Evolutionary conservation across 202 grass and related monocot genomes (phyloP).

Genomic region (Setaria viridis): DNA sequence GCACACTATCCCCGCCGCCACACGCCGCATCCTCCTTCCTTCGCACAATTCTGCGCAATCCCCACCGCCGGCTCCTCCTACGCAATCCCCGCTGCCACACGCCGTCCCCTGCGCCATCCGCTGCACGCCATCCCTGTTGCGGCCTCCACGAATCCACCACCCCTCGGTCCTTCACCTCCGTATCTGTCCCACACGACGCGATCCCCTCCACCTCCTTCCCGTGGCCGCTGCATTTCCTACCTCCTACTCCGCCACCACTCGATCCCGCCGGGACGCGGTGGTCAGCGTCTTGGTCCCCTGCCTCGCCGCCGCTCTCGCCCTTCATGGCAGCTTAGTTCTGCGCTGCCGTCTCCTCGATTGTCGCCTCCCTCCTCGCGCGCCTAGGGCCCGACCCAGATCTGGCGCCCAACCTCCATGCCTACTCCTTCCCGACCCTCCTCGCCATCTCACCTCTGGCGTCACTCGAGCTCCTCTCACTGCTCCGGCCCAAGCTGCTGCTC

Average conservation of each 20-base stretch:
- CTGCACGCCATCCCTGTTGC: not conserved
- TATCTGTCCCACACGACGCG: slow-evolving; percentile 36
- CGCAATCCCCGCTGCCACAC: too few relatives aligned
- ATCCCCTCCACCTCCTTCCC: slow-evolving; percentile 52
- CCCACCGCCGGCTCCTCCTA: too few relatives aligned
- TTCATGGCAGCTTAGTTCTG: slow-evolving; percentile 43
- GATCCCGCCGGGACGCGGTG: slow-evolving; percentile 1
- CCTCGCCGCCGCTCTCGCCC: slow-evolving; percentile 37
- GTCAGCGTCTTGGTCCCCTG: not conserved
- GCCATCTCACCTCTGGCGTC: slow-evolving; percentile 52
- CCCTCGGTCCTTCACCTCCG: not conserved
- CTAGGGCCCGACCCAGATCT: slow-evolving; percentile 39
- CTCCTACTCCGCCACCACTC: not conserved
- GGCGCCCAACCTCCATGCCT: slow-evolving; percentile 44
- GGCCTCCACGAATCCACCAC: slow-evolving; percentile 13
- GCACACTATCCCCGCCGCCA: too few relatives aligned
- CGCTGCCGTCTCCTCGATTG: slow-evolving; percentile 51
- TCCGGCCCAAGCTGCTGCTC: slow-evolving; percentile 41
- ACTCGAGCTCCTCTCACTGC: slow-evolving; percentile 63
- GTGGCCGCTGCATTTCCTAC: not conserved
- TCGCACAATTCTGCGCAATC: too few relatives aligned
- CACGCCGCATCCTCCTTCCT: too few relatives aligned
- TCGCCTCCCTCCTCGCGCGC: slow-evolving; percentile 44
- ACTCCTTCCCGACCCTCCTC: slow-evolving; percentile 61
- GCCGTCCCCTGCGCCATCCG: too few relatives aligned